phyloP scores from a whole-genome alignment of 768 basidiomycete species.

The Mycena haematopus region DNA sequence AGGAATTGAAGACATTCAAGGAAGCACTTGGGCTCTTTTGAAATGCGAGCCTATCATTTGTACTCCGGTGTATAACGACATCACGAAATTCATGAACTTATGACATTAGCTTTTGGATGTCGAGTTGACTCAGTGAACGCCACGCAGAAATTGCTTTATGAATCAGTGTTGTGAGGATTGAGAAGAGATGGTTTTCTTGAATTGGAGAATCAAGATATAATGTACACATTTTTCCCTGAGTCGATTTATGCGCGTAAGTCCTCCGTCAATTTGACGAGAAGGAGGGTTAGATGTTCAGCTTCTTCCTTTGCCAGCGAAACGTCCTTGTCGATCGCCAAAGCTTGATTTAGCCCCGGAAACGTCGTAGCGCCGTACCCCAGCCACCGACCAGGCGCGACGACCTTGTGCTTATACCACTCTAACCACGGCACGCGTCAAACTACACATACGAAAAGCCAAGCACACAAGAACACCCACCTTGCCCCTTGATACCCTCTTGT shows the following conservation, averaged over 20 bases:
- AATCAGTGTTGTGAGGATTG: too few relatives aligned
- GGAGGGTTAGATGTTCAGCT: slow-evolving; percentile 54
- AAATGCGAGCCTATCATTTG: too few relatives aligned
- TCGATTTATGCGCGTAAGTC: slow-evolving; percentile 15
- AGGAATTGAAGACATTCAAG: slow-evolving; percentile 10
- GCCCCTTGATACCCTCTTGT: slow-evolving; percentile 76
- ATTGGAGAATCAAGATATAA: slow-evolving; percentile 2
- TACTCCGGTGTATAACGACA: too few relatives aligned
- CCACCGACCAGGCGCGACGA: slow-evolving; percentile 87
- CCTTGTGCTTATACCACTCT: slow-evolving; percentile 88
- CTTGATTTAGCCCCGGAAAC: slow-evolving; percentile 80
- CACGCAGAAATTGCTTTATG: too few relatives aligned
- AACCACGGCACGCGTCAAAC: neutral
- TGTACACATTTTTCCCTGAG: neutral
- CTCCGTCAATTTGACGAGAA: slow-evolving; percentile 60
- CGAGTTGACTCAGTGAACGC: too few relatives aligned
- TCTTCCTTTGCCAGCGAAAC: slow-evolving; percentile 64
- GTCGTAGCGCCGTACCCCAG: slow-evolving; percentile 89
- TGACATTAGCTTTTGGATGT: too few relatives aligned
- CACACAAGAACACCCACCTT: slow-evolving; percentile 33
- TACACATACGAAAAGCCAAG: neutral
- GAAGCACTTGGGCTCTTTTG: neutral
- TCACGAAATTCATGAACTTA: too few relatives aligned
- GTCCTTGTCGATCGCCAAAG: slow-evolving; percentile 76
- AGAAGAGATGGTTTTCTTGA: neutral